Conservation (phyloP, 169 alveolate species). For the Cryptosporidium meleagridis region DNA sequence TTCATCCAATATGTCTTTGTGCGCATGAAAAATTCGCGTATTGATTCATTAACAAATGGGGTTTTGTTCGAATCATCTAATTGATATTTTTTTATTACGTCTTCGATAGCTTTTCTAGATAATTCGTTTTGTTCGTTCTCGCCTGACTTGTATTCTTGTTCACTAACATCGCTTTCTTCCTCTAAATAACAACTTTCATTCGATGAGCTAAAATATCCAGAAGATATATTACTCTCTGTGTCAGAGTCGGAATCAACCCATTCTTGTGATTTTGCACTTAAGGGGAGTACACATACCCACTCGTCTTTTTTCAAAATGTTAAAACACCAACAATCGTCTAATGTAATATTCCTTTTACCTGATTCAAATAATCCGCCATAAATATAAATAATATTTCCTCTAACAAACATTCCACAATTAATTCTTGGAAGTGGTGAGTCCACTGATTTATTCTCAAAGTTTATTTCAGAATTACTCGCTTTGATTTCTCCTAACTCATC, state of each 20-base stretch:
- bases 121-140: background rate
- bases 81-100: slow-evolving; percentile 16
- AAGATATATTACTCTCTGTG: slow-evolving; percentile 1
- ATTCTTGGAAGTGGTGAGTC: slow-evolving; percentile 79
- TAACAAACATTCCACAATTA: slow-evolving; percentile 80
- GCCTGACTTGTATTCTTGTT: background rate
- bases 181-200: background rate
- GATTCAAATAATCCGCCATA: slow-evolving; percentile 85
- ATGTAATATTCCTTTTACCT: slow-evolving; percentile 80
- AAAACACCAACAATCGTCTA: slow-evolving; percentile 85
- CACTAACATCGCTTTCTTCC: slow-evolving; percentile 22
- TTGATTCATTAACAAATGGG: slow-evolving; percentile 79
- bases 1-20: slow-evolving; percentile 83
- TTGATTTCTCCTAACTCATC: slow-evolving; percentile 30
- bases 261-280: background rate
- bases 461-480: slow-evolving; percentile 9
- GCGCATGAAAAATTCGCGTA: slow-evolving; percentile 82
- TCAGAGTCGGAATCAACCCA: slow-evolving; percentile 12
- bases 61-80: slow-evolving; percentile 77
- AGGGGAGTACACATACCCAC: slow-evolving; percentile 81
- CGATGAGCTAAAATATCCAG: slow-evolving; percentile 2
- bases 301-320: slow-evolving; percentile 79
- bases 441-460: background rate
- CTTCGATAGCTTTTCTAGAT: slow-evolving; percentile 41
- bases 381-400: slow-evolving; percentile 78